These are phyloP conservation scores for Chlamydomonas applanata DNA, from an alignment of 139 green algal genomes.

Conservation along the genomic window DNA sequence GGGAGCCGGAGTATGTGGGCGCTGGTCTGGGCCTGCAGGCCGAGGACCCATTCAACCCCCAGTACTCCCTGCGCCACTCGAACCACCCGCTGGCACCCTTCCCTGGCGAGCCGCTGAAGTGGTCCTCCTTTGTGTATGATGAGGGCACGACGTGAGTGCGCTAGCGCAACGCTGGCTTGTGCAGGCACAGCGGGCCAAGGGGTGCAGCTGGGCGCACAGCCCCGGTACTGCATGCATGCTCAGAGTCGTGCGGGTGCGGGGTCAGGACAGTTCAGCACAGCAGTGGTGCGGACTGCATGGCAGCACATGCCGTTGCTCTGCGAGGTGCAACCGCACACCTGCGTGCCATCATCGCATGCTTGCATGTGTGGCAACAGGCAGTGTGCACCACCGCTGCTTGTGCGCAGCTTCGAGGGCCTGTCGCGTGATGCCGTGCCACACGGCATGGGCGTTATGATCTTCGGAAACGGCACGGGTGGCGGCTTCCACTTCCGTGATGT, in stretches of 20 bases:
- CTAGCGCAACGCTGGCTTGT: not conserved
- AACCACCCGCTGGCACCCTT: conserved; percentile 86
- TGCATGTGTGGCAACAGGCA: not conserved
- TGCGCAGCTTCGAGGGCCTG: conserved; percentile 83
- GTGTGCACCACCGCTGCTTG: no score
- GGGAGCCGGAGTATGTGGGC: conserved; percentile 61
- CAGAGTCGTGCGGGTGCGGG: no score
- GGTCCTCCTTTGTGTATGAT: conserved; percentile 83
- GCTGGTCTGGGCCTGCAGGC: conserved; percentile 48
- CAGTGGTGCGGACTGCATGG: no score
- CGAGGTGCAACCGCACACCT: no score
- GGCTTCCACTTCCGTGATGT: conserved; percentile 75
- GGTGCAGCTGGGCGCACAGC: no score
- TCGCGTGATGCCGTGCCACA: conserved; percentile 73
- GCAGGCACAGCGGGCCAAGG: not conserved
- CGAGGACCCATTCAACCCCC: conserved; percentile 65
- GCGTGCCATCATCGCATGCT: not conserved
- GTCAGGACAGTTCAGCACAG: no score
- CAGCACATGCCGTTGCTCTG: no score
- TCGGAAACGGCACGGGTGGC: conserved; percentile 77
- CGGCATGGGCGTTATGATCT: conserved; percentile 78
- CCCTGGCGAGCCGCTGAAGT: conserved; percentile 80
- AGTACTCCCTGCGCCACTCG: conserved; percentile 65
- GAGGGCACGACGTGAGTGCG: conserved; percentile 86
- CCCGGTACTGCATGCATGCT: no score